phyloP scores from a whole-genome alignment of 139 green algal species.

The Chlamydomonas asymmetrica region DNA sequence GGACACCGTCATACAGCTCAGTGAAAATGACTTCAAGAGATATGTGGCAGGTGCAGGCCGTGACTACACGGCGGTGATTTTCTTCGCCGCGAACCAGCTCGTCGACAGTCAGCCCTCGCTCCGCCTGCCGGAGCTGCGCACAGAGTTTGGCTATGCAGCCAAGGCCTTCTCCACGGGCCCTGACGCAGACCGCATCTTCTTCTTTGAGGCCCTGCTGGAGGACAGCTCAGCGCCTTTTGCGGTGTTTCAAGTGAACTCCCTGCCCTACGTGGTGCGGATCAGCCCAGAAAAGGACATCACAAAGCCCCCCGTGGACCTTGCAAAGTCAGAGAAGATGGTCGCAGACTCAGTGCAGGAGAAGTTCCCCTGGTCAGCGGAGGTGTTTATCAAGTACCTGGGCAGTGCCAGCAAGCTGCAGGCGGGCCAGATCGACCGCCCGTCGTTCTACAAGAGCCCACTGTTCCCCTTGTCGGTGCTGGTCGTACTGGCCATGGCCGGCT shows the following conservation, averaged over 20 bases:
- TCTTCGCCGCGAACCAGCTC: slow-evolving; percentile 20
- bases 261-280: slow-evolving; percentile 65
- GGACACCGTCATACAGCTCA: too few relatives aligned
- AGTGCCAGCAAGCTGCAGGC: slow-evolving; percentile 32
- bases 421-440: slow-evolving; percentile 54
- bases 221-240: slow-evolving; percentile 40
- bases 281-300: slow-evolving; percentile 28
- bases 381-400: slow-evolving; percentile 52
- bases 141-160: slow-evolving; percentile 30
- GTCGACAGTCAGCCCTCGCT: slow-evolving; percentile 10
- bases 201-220: slow-evolving; percentile 62
- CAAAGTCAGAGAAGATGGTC: slow-evolving; percentile 35
- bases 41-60: slow-evolving; percentile 2
- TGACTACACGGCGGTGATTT: slow-evolving; percentile 36
- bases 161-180: slow-evolving; percentile 22
- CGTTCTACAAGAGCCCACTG: slow-evolving; percentile 43
- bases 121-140: slow-evolving; percentile 14
- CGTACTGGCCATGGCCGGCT: slow-evolving; percentile 18
- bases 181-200: slow-evolving; percentile 51
- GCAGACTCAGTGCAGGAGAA: neutral
- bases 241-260: slow-evolving; percentile 53
- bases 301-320: neutral
- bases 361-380: slow-evolving; percentile 66
- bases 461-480: slow-evolving; percentile 44
- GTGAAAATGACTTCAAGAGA: too few relatives aligned